Conservation (phyloP, 2,329 filamentous ascomycete species). For the Nemania sp. region DNA sequence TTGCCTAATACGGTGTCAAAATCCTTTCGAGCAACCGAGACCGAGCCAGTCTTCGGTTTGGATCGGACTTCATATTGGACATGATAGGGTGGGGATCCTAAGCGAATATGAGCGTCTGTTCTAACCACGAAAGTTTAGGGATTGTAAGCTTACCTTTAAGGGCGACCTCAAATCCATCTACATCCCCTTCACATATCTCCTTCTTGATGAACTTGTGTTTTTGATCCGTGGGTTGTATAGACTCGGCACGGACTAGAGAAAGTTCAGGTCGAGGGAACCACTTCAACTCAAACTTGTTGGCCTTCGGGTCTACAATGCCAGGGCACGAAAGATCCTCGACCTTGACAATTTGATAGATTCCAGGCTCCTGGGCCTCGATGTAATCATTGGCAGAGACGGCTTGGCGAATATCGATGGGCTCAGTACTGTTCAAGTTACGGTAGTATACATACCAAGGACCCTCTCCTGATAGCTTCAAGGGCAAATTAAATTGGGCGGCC, state of each 20-base stretch:
- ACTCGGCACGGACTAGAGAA: constrained; percentile 72
- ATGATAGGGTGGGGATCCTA: constrained; percentile 82
- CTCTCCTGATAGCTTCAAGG: constrained; percentile 86
- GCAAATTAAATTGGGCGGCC: constrained; percentile 77
- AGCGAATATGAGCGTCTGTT: constrained; percentile 49
- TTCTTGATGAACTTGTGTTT: constrained; percentile 74
- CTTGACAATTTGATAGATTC: constrained; percentile 82
- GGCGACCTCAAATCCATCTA: constrained; percentile 86
- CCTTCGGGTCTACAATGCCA: constrained; percentile 79
- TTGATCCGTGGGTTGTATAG: constrained; percentile 62
- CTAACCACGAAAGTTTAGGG: constrained; percentile 10
- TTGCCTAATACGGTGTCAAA: constrained; percentile 82
- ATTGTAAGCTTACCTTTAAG: constrained; percentile 72
- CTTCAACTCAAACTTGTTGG: constrained; percentile 80
- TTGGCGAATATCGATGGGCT: constrained; percentile 50
- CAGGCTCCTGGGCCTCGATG: constrained; percentile 73
- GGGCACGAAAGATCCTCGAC: constrained; percentile 85
- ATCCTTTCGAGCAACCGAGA: constrained; percentile 74
- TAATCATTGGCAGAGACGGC: constrained; percentile 71
- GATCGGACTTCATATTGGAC: constrained; percentile 84
- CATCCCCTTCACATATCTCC: constrained; percentile 93
- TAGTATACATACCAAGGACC: constrained; percentile 86
- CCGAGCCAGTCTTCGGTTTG: constrained; percentile 74
- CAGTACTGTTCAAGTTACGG: constrained; percentile 70
- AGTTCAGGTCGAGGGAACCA: constrained; percentile 88